Conservation (phyloP, 129 eudicot species). For the Helianthus annuus region HanXRQr2.0-SUNRISE NC_035439.2:113600401-113600900, state of each 20-base stretch:
- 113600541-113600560: constrained; percentile 4
- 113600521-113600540: constrained; percentile 31
- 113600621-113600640: background rate
- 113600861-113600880: constrained; percentile 55
- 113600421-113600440: background rate
- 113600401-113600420: background rate
- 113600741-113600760: constrained; percentile 36
- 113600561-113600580: constrained; percentile 31
- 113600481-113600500: constrained; percentile 45
- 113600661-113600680: constrained; percentile 49
- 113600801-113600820: constrained; percentile 85
- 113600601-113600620: background rate
- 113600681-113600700: constrained; percentile 71
- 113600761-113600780: constrained; percentile 42
- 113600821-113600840: constrained; percentile 61
- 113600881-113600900: constrained; percentile 84
- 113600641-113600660: constrained; percentile 71
- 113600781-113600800: constrained; percentile 45
- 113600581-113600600: background rate
- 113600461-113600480: constrained; percentile 46
- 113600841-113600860: constrained; percentile 43
- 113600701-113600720: constrained; percentile 58
- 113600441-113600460: constrained; percentile 46
- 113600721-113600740: constrained; percentile 53
- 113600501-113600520: constrained; percentile 71